phyloP scores from a whole-genome alignment of 768 basidiomycete species.

The Boletus fagicola region DNA sequence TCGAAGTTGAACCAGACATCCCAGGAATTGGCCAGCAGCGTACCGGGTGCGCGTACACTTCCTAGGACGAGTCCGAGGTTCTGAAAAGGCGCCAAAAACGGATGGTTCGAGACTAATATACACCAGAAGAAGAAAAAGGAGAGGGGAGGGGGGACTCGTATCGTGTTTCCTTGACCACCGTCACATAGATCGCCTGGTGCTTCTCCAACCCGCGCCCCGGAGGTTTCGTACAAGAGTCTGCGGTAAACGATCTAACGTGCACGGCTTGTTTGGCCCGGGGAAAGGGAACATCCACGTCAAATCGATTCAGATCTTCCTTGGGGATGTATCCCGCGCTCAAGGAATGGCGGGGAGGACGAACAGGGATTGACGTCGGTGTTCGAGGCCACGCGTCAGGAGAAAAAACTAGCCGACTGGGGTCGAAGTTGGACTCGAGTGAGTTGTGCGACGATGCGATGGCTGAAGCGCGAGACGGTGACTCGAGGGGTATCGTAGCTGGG shows the following conservation, averaged over 20 bases:
- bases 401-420: conserved; percentile 16
- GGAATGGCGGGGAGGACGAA: conserved; percentile 9
- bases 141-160: neutral
- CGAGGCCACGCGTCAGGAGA: conserved; percentile 21
- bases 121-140: neutral
- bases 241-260: neutral
- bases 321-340: conserved; percentile 3
- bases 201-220: neutral
- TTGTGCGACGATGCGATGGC: conserved; percentile 33
- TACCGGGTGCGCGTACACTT: neutral
- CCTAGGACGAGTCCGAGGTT: too few relatives aligned
- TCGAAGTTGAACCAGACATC: neutral
- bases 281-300: conserved; percentile 1
- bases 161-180: conserved; percentile 41
- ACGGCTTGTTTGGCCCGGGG: neutral
- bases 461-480: conserved; percentile 25
- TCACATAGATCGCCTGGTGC: conserved; percentile 41
- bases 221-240: neutral
- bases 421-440: conserved; percentile 30
- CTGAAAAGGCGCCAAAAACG: neutral
- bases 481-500: conserved; percentile 15
- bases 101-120: neutral
- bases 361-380: conserved; percentile 20
- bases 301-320: neutral
- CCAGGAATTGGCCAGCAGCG: neutral